Conservation (phyloP, 495 filamentous ascomycete genomes). For the Hypomontagnella submonticulosa region DNA sequence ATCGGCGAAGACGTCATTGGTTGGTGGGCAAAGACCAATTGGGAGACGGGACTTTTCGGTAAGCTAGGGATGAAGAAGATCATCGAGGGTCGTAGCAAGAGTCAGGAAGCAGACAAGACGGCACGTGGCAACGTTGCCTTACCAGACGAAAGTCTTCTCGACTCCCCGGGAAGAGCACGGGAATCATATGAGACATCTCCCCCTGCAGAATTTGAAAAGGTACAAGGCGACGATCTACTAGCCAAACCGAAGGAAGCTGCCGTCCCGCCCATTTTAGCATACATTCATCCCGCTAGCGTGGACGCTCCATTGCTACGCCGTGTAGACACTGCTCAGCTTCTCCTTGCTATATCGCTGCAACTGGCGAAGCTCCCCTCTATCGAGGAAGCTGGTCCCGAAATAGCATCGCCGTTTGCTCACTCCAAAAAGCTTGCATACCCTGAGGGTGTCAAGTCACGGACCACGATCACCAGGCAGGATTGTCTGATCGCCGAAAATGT, state of each 20-base stretch:
- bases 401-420: slow-evolving; percentile 77
- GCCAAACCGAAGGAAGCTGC: slow-evolving; percentile 42
- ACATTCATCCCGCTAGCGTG: slow-evolving; percentile 68
- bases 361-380: slow-evolving; percentile 79
- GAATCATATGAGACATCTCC: slow-evolving; percentile 41
- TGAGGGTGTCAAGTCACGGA: slow-evolving; percentile 76
- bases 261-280: slow-evolving; percentile 79
- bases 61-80: slow-evolving; percentile 80
- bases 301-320: slow-evolving; percentile 75
- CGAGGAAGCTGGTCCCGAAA: slow-evolving; percentile 67
- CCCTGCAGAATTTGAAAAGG: slow-evolving; percentile 32
- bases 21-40: slow-evolving; percentile 93
- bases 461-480: slow-evolving; percentile 79
- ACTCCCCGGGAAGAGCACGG: slow-evolving; percentile 44
- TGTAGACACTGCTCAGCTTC: slow-evolving; percentile 84
- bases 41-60: slow-evolving; percentile 81
- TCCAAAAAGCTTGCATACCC: slow-evolving; percentile 81
- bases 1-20: slow-evolving; percentile 93
- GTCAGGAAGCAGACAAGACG: slow-evolving; percentile 16
- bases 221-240: slow-evolving; percentile 28
- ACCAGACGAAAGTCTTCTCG: slow-evolving; percentile 24
- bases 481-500: slow-evolving; percentile 86
- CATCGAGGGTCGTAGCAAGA: slow-evolving; percentile 55
- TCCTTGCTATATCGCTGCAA: slow-evolving; percentile 82
- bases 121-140: slow-evolving; percentile 26